phyloP scores from a whole-genome alignment of 306 rosid species.

The Coriaria nepalensis region DNA sequence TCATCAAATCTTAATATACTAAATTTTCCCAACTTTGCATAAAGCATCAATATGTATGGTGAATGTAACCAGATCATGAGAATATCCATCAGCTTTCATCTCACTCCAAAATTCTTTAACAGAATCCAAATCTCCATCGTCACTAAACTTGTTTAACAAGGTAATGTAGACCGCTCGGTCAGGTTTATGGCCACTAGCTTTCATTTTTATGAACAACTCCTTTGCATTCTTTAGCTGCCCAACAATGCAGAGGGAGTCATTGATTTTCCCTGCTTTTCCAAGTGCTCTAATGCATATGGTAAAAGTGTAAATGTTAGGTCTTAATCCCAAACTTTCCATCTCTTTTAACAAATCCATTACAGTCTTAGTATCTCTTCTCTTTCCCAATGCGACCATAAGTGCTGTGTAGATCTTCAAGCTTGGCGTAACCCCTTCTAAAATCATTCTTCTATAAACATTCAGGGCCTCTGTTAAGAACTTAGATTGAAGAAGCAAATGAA shows the following conservation, averaged over 20 bases:
- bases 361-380: conserved; percentile 61
- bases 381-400: conserved; percentile 78
- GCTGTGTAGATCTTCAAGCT: conserved; percentile 92
- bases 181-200: conserved; percentile 58
- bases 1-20: conserved; percentile 49
- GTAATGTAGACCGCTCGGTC: conserved; percentile 76
- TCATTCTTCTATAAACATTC: conserved; percentile 58
- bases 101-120: conserved; percentile 61
- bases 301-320: conserved; percentile 80
- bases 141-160: conserved; percentile 63
- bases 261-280: conserved; percentile 73
- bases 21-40: conserved; percentile 60
- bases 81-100: conserved; percentile 84
- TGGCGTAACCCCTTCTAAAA: conserved; percentile 63
- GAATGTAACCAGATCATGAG: conserved; percentile 76
- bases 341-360: conserved; percentile 63
- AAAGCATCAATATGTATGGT: conserved; percentile 63
- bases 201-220: conserved; percentile 57
- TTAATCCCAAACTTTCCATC: conserved; percentile 73
- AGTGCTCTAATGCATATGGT: conserved; percentile 88
- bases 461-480: conserved; percentile 57
- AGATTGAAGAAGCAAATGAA: conserved; percentile 58
- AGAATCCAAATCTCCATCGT: conserved; percentile 35
- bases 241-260: conserved; percentile 69
- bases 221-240: conserved; percentile 59